Percentiles rank a stretch among this genome's conserved stretches.
Conservation (phyloP, 1,139 yeast species). For the Blastobotrys petasosporus region DNA sequence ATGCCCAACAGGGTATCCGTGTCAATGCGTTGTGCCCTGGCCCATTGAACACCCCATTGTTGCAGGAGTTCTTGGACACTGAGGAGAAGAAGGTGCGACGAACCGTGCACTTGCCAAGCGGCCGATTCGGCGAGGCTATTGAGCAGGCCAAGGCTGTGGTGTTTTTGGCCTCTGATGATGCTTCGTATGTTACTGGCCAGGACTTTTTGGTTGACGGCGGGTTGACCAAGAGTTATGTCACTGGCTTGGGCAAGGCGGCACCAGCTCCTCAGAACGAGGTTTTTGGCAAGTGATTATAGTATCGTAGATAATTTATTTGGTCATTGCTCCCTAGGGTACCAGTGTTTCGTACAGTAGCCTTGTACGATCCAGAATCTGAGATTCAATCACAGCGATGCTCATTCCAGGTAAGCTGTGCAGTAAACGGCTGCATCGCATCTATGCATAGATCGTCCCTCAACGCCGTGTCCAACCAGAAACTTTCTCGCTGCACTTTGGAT, state of each 20-base stretch:
- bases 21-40: slow-evolving; percentile 68
- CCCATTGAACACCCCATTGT: slow-evolving; percentile 53
- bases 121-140: slow-evolving; percentile 47
- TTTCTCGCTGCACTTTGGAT: too few relatives aligned
- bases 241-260: slow-evolving; percentile 25
- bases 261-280: slow-evolving; percentile 29
- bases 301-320: too few relatives aligned
- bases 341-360: too few relatives aligned
- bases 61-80: slow-evolving; percentile 44
- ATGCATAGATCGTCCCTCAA: too few relatives aligned
- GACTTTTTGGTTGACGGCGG: slow-evolving; percentile 87
- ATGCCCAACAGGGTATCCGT: slow-evolving; percentile 61
- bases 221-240: slow-evolving; percentile 31
- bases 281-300: slow-evolving; percentile 27
- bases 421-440: too few relatives aligned
- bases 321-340: too few relatives aligned
- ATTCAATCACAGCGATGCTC: too few relatives aligned
- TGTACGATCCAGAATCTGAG: too few relatives aligned
- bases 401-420: too few relatives aligned
- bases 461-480: too few relatives aligned
- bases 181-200: slow-evolving; percentile 77
- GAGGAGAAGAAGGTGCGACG: slow-evolving; percentile 35
- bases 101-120: slow-evolving; percentile 55
- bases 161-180: slow-evolving; percentile 72
- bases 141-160: slow-evolving; percentile 82